These are phyloP conservation scores for Candida stauntonica DNA, from an alignment of 805 yeast genomes.

Conservation along the genomic window DNA sequence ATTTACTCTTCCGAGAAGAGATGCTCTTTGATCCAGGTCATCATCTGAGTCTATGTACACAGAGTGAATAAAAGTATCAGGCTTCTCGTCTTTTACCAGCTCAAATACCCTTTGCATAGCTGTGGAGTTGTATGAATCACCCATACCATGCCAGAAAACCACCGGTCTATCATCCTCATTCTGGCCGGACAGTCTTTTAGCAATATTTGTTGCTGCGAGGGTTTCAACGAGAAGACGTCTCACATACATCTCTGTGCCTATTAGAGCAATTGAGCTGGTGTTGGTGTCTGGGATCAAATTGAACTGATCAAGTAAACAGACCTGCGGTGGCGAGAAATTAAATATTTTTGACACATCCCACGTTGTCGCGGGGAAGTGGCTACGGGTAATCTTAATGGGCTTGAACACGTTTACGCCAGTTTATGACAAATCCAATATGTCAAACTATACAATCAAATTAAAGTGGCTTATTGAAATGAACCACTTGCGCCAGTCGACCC, in stretches of 20 bases:
- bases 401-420: too few species aligned
- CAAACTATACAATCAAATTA: too few species aligned
- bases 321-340: not conserved
- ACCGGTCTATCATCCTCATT: constrained; percentile 37
- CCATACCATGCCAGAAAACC: constrained; percentile 83
- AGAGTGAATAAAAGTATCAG: constrained; percentile 50
- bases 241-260: constrained; percentile 23
- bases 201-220: constrained; percentile 17
- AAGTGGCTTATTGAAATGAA: too few species aligned
- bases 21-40: constrained; percentile 46
- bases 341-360: constrained; percentile 1
- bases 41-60: constrained; percentile 48
- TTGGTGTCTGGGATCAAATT: too few species aligned
- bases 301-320: not conserved
- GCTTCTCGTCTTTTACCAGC: constrained; percentile 40
- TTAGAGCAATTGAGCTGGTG: too few species aligned
- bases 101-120: constrained; percentile 48
- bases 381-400: too few species aligned
- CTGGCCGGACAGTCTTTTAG: constrained; percentile 15
- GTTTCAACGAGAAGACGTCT: constrained; percentile 15
- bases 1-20: constrained; percentile 57
- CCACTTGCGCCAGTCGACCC: constrained; percentile 2
- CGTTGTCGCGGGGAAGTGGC: not conserved
- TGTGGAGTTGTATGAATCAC: constrained; percentile 64
- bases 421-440: too few species aligned